phyloP scores from a whole-genome alignment of 2,329 filamentous ascomycete species.

The Alternaria ventricosa region DNA sequence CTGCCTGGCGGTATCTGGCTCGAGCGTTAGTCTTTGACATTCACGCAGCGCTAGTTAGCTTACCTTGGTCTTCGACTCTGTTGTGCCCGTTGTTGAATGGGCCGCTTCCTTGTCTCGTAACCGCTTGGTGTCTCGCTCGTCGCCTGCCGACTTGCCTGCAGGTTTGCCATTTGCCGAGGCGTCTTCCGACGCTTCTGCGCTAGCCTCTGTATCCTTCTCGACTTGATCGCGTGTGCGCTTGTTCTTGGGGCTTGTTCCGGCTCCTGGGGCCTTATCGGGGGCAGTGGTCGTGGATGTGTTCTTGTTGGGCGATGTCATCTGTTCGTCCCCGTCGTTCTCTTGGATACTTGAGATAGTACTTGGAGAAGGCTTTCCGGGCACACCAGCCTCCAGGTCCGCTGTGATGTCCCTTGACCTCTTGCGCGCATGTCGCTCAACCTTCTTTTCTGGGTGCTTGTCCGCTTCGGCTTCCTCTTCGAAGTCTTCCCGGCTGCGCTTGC shows the following conservation, averaged over 20 bases:
- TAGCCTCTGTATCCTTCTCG: constrained; percentile 20
- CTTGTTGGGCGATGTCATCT: constrained; percentile 34
- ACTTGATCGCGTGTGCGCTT: constrained; percentile 54
- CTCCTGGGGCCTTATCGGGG: constrained; percentile 11
- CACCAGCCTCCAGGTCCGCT: constrained; percentile 24
- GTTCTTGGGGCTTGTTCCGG: constrained; percentile 54
- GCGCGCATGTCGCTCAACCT: constrained; percentile 50
- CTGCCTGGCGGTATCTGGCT: constrained; percentile 45
- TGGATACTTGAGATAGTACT: constrained; percentile 37
- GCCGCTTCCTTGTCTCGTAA: constrained; percentile 42
- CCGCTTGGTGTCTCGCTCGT: constrained; percentile 47
- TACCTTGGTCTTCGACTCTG: constrained; percentile 35
- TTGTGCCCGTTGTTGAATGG: constrained; percentile 20
- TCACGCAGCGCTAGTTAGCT: constrained; percentile 1
- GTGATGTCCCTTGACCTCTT: constrained; percentile 57
- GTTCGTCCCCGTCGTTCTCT: constrained; percentile 39
- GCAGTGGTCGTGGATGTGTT: constrained; percentile 1
- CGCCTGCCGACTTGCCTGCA: constrained; percentile 21
- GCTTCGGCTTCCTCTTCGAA: constrained; percentile 47
- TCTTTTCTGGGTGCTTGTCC: constrained; percentile 40
- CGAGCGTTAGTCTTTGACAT: constrained; percentile 13
- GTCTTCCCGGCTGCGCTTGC: constrained; percentile 57
- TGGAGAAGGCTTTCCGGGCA: constrained; percentile 43
- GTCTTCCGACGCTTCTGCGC: constrained; percentile 15
- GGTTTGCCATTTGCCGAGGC: constrained; percentile 21